Conservation (phyloP, 2,329 filamentous ascomycete genomes). For the Alternaria dauci region DNA sequence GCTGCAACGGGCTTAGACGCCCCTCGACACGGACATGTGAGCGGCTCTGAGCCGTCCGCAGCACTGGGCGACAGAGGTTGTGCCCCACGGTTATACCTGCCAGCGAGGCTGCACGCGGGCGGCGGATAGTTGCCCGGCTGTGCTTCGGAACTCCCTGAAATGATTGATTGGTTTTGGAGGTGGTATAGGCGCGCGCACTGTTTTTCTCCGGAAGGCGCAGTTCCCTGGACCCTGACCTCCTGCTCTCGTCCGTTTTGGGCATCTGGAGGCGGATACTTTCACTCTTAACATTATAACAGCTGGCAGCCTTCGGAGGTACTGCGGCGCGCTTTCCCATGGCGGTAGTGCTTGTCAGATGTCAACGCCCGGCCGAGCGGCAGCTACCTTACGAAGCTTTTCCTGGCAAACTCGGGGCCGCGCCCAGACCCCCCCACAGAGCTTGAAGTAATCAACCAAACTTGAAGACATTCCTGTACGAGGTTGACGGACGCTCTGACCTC, state of each 20-base stretch:
- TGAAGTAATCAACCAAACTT: neutral
- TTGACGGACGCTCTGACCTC: neutral
- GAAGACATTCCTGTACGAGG: neutral
- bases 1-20: neutral
- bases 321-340: neutral
- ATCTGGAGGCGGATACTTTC: neutral
- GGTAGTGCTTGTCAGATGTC: neutral
- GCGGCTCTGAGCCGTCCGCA: neutral
- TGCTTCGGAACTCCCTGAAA: neutral
- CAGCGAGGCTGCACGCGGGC: neutral
- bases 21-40: neutral
- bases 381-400: neutral
- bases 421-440: neutral
- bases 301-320: neutral
- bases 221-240: neutral
- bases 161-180: neutral
- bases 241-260: neutral
- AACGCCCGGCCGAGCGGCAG: neutral
- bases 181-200: neutral
- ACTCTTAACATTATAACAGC: neutral
- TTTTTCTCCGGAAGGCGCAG: neutral
- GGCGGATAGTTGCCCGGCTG: neutral
- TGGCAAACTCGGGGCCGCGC: neutral
- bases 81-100: neutral
- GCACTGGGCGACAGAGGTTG: neutral